Evolutionary conservation across 2,329 filamentous ascomycete species (phyloP).

Genomic region (Pseudopyricularia cyperi): DNA sequence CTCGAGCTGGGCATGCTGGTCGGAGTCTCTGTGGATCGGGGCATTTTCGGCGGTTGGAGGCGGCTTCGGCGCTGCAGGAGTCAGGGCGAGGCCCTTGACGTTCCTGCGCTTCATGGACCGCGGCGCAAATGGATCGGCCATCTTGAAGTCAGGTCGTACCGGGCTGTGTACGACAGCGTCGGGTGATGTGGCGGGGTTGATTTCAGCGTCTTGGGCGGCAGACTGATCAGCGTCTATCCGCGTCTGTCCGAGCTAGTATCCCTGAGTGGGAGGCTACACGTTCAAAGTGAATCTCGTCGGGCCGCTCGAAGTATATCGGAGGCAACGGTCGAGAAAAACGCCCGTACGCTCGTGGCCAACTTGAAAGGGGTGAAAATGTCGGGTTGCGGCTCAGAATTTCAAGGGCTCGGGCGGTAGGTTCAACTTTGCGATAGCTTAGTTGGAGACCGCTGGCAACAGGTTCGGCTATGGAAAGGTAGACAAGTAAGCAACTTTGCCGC

Average conservation of each 20-base stretch:
- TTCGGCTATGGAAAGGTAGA: too few relatives aligned
- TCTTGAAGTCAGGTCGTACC: conserved; percentile 15
- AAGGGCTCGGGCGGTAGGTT: too few relatives aligned
- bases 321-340: background rate
- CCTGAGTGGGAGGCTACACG: background rate
- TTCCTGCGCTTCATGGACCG: conserved; percentile 98
- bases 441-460: too few relatives aligned
- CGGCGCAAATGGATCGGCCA: conserved; percentile 51
- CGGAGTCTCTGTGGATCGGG: conserved; percentile 33
- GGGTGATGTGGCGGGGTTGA: background rate
- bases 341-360: background rate
- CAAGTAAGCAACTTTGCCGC: too few relatives aligned
- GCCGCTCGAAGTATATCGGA: background rate
- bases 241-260: background rate
- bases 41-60: conserved; percentile 57
- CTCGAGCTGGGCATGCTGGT: conserved; percentile 61
- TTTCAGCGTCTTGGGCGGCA: background rate
- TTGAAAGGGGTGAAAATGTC: background rate
- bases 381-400: too few relatives aligned
- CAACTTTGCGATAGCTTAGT: too few relatives aligned
- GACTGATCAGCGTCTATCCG: background rate
- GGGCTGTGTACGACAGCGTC: background rate
- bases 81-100: conserved; percentile 82
- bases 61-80: conserved; percentile 60
- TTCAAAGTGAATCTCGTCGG: background rate